Evolutionary conservation across 2,329 filamentous ascomycete genomes (phyloP), one percentile per base, ranked within the genome.

Genomic region (Lasiodiplodia sp.): DNA sequence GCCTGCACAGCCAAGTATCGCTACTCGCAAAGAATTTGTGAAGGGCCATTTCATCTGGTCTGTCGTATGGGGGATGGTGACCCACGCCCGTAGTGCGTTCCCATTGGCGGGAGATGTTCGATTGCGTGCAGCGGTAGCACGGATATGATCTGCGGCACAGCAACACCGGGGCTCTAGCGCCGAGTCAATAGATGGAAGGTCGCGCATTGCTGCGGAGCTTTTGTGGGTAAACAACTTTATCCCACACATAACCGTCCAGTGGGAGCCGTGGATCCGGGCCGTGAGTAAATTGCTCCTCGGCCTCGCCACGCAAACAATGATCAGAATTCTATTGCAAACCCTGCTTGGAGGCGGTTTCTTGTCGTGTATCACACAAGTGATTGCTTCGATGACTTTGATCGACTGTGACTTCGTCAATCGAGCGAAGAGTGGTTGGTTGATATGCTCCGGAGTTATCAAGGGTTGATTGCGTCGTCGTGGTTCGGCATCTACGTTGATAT

Each of bases 111-210:
- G 58, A 14, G 28, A n/a, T 16, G 40, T 31, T 51, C 40, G 31
- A 64, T 52, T 18, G 47, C 47, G 44, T 18, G 44, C 60, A 64
- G 44, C 44, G 60, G 44, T 18, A 23, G 60, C 60, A 64, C 31
- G 28, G 60, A n/a, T 64, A 31, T 34, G 60, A 64, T 64, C 60
- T 52, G 60, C 60, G 47, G 60, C 60, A 64, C 60, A 64, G 60
- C 60, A 64, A 34, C 25, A 25, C 44, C 25, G 28, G 38, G 5
- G 38, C 28, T 37, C 16, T 31, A 28, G 60, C 28, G 4, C 21
- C 47, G 28, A 34, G 44, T 64, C 60, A 38, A 38, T n/a, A 31
- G 23, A 52, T 21, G 60, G 47, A 37, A 64, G 60, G 60, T 52
- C 28, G 44, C 31, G 28, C 23, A 34, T 25, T 34, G 58, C 38